A percentile compares a stretch with the other conserved stretches of the same genome.
Evolutionary conservation across 2,329 filamentous ascomycete species (phyloP).

Genomic region (Juglanconis juglandina): DNA sequence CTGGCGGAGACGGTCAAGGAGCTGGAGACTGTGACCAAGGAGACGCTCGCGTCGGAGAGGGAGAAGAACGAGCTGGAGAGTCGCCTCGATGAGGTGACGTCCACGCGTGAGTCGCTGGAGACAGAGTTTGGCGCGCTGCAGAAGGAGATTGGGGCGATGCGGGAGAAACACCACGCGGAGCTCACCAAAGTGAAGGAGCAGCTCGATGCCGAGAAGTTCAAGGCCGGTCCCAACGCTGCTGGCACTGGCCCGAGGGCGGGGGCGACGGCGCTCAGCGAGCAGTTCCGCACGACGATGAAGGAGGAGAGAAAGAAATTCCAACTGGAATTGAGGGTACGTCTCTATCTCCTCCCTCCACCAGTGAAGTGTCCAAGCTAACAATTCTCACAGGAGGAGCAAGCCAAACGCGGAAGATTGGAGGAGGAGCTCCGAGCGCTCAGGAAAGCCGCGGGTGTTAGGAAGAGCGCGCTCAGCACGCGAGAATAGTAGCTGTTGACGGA

Average conservation of each 20-base stretch:
- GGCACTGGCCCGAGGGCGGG: conserved; percentile 37
- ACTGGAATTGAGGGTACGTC: conserved; percentile 48
- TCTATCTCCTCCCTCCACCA: background rate
- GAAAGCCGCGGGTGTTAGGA: conserved; percentile 39
- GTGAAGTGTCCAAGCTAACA: conserved; percentile 26
- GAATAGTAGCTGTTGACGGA: conserved; percentile 17
- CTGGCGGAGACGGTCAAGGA: conserved; percentile 49
- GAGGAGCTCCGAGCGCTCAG: conserved; percentile 47
- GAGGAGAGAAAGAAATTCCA: conserved; percentile 57
- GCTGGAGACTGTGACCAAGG: conserved; percentile 51
- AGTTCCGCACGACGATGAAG: conserved; percentile 54
- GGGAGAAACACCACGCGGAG: conserved; percentile 40
- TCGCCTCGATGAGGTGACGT: conserved; percentile 39
- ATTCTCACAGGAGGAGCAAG: conserved; percentile 46
- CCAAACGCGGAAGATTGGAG: conserved; percentile 44
- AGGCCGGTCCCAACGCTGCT: conserved; percentile 32
- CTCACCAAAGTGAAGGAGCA: conserved; percentile 46
- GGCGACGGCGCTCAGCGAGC: conserved; percentile 52
- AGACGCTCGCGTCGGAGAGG: conserved; percentile 47
- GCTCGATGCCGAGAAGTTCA: conserved; percentile 49
- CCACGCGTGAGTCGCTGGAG: conserved; percentile 34
- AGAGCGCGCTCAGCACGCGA: conserved; percentile 40
- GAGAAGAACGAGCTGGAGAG: conserved; percentile 46
- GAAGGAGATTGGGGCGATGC: conserved; percentile 33
- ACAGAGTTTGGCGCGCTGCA: conserved; percentile 35